Evolutionary conservation across 257 asterid genomes (phyloP), one percentile per base, ranked within the genome.

Genomic region (Rauvolfia tetraphylla): DNA sequence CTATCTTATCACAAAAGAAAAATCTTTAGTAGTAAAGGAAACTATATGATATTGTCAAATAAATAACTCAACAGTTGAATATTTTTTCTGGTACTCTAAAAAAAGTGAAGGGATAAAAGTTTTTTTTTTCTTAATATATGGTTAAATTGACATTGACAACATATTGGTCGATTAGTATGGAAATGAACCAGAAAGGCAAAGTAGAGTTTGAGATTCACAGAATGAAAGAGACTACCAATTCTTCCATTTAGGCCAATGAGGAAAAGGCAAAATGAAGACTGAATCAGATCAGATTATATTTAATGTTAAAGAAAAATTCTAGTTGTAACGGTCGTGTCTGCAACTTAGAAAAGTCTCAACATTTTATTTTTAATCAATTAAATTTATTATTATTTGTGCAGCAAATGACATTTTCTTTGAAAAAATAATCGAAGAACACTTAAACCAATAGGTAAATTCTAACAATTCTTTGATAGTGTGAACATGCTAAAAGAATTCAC

Each of bases 191-290:
- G 42, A 71, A 71, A 17, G 58, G 31, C 46, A 51, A 71, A 71
- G 36, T 49, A 71, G 31, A 71, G 63, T 48, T 49, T 71, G 27
- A 46, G 29, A 29, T 48, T 29, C 58, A 48, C 17, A 31, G 63
- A 72, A 51, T 18, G 63, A 72, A 34, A 72, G 22, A 11, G 75
- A 49, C 63, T 31, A 51, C 33, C 75, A 33, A 71, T 71, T 71
- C 75, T 48, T 48, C 29, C 56, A 22, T 27, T 46, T 9, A 34
- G 15, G 31, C 74, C 74, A 71, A 48, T 15, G 7, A 48, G 36
- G 15, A 34, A 46, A 54, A 33, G 46, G n/a, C 33, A 33, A 51
- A 34, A 7, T 20, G 12, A 33, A 53, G 49, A 53, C 14, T 72
- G 29, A 71, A 29, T 71, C 23, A 14, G 44, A 38, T 27, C 5